Conservation (phyloP, 352 stramenopile genomes). For the Phytophthora quininea region DNA sequence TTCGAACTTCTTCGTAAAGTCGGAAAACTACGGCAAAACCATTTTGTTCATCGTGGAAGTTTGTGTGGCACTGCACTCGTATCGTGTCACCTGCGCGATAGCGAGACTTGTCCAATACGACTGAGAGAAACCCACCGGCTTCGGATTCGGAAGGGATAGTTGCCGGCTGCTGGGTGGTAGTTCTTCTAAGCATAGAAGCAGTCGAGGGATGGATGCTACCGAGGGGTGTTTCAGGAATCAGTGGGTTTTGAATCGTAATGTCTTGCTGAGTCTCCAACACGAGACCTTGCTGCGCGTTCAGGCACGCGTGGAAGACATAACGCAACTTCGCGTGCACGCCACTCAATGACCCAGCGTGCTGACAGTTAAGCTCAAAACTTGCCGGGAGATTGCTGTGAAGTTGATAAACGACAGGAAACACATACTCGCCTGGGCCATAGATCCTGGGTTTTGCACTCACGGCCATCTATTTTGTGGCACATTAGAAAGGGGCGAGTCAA, state of each 20-base stretch:
- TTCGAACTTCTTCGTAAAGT: slow-evolving; percentile 12
- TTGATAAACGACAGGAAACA: slow-evolving; percentile 27
- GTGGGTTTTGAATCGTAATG: slow-evolving; percentile 9
- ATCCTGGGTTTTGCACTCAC: slow-evolving; percentile 18
- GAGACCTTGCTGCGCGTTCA: slow-evolving; percentile 14
- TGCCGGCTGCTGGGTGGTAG: neutral
- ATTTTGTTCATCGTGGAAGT: neutral
- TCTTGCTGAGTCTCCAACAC: slow-evolving; percentile 10
- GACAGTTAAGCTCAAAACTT: slow-evolving; percentile 19
- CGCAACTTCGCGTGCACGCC: slow-evolving; percentile 11
- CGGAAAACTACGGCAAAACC: slow-evolving; percentile 10
- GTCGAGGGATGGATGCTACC: neutral
- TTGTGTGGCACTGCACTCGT: slow-evolving; percentile 11
- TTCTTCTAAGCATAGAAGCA: too few species aligned
- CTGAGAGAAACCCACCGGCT: neutral
- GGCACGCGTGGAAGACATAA: slow-evolving; percentile 17
- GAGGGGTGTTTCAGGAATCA: neutral
- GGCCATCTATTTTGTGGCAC: slow-evolving; percentile 1
- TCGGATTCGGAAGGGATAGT: neutral
- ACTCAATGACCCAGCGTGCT: slow-evolving; percentile 5
- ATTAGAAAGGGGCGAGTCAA: neutral
- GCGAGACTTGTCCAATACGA: slow-evolving; percentile 7
- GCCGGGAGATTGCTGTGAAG: slow-evolving; percentile 15
- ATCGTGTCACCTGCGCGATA: slow-evolving; percentile 5
- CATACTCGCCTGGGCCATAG: slow-evolving; percentile 22